These are phyloP conservation scores for Apophysomyces variabilis DNA, from an alignment of 371 early-diverging fungal species.

Conservation along the genomic window DNA sequence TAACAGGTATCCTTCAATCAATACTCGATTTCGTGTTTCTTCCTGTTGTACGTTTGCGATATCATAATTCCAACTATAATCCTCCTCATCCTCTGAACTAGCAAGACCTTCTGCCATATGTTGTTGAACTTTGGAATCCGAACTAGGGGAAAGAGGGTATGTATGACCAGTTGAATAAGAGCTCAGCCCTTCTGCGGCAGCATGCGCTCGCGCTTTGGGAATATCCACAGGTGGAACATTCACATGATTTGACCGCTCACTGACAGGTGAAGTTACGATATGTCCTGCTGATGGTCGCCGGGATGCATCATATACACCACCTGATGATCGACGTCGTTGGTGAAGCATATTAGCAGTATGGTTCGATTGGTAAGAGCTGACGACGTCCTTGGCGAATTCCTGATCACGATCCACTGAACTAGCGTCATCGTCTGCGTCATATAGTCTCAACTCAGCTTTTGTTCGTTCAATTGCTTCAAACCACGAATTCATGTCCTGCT, in stretches of 20 bases:
- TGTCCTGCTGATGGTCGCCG: constrained; percentile 25
- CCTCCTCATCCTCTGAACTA: constrained; percentile 59
- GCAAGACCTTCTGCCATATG: constrained; percentile 42
- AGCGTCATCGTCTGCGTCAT: constrained; percentile 54
- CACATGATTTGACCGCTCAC: constrained; percentile 16
- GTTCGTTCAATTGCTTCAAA: constrained; percentile 59
- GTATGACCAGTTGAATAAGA: constrained; percentile 39
- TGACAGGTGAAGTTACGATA: constrained; percentile 2
- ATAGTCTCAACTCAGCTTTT: constrained; percentile 45
- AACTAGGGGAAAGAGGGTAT: constrained; percentile 48
- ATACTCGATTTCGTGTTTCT: constrained; percentile 53
- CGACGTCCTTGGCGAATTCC: constrained; percentile 50
- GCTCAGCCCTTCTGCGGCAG: constrained; percentile 22
- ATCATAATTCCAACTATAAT: constrained; percentile 31
- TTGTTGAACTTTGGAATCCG: constrained; percentile 35
- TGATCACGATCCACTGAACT: constrained; percentile 53
- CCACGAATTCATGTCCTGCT: constrained; percentile 75
- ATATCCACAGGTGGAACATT: constrained; percentile 26
- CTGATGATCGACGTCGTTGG: constrained; percentile 27
- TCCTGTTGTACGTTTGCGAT: constrained; percentile 41
- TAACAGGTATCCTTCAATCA: constrained; percentile 74
- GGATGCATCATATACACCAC: constrained; percentile 15
- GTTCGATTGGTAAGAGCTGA: constrained; percentile 42
- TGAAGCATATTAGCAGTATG: constrained; percentile 21
- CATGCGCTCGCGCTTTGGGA: constrained; percentile 24